Evolutionary conservation across 441 rosid genomes (phyloP).

Genomic region (Croton setiger): DNA sequence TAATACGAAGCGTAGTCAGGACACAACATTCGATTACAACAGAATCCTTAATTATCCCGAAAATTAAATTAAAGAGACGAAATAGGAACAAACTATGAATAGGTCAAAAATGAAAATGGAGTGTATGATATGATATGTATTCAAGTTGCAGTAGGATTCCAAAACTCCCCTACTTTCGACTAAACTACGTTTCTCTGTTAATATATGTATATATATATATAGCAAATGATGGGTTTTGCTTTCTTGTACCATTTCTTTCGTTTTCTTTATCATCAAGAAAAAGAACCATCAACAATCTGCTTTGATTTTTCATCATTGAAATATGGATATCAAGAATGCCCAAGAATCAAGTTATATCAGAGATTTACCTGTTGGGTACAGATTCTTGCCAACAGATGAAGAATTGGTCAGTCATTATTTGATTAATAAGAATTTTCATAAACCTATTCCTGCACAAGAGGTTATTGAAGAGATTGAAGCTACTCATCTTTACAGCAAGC

Average conservation of each 20-base stretch:
- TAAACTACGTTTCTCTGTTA: background rate
- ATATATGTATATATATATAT: background rate
- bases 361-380: constrained; percentile 24
- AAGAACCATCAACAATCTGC: background rate
- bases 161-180: background rate
- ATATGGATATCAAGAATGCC: background rate
- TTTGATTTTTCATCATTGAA: background rate
- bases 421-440: constrained; percentile 17
- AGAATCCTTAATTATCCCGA: too few relatives aligned
- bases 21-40: too few relatives aligned
- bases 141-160: background rate
- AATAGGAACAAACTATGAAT: too few relatives aligned
- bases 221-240: background rate
- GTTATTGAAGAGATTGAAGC: constrained; percentile 18
- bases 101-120: too few relatives aligned
- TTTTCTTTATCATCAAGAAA: background rate
- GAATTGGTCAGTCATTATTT: constrained; percentile 30
- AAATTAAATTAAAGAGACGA: too few relatives aligned
- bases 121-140: too few relatives aligned
- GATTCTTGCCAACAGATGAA: constrained; percentile 31
- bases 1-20: too few relatives aligned
- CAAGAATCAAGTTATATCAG: background rate
- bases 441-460: constrained; percentile 14
- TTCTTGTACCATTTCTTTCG: background rate
- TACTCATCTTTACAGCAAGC: constrained; percentile 1